These are phyloP conservation scores for Cercophora newfieldiana DNA, from an alignment of 495 filamentous ascomycete genomes.

Conservation along the genomic window DNA sequence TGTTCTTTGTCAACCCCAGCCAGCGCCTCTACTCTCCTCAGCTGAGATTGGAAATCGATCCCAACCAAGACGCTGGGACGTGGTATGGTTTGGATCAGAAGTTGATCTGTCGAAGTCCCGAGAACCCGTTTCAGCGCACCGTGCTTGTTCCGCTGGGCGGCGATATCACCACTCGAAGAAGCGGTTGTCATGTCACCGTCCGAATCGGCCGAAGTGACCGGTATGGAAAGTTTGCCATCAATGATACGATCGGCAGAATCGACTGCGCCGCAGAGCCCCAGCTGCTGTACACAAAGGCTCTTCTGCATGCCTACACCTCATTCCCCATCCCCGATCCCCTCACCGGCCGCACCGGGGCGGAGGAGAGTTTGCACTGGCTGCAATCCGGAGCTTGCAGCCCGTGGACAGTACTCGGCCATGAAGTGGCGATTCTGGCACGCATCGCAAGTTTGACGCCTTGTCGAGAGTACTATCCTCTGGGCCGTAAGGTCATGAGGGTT, in stretches of 20 bases:
- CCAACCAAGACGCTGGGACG: conserved; percentile 51
- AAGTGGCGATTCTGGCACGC: conserved; percentile 27
- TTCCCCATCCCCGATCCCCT: conserved; percentile 58
- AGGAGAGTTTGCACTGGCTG: conserved; percentile 56
- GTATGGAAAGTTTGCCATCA: conserved; percentile 50
- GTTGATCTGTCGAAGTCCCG: conserved; percentile 41
- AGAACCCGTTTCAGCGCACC: conserved; percentile 33
- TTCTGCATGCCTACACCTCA: conserved; percentile 61
- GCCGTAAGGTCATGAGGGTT: conserved; percentile 50
- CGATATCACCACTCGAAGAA: conserved; percentile 3
- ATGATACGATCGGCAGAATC: conserved; percentile 49
- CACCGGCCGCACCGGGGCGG: conserved; percentile 59
- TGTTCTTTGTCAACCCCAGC: conserved; percentile 36
- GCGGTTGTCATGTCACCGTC: conserved; percentile 38
- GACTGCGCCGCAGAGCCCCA: conserved; percentile 46
- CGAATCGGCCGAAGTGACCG: conserved; percentile 14
- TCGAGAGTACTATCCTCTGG: conserved; percentile 57
- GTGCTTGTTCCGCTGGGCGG: conserved; percentile 42
- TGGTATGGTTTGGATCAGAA: conserved; percentile 52
- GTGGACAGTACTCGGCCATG: conserved; percentile 37
- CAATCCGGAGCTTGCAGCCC: conserved; percentile 48
- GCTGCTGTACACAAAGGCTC: conserved; percentile 52
- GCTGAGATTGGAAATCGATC: conserved; percentile 48
- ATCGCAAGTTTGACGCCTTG: conserved; percentile 52
- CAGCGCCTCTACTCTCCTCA: conserved; percentile 44